Percentiles rank a stretch among this genome's conserved stretches.
Conservation (phyloP, 176 grass and related monocot genomes). For the Microstegium vimineum region DNA sequence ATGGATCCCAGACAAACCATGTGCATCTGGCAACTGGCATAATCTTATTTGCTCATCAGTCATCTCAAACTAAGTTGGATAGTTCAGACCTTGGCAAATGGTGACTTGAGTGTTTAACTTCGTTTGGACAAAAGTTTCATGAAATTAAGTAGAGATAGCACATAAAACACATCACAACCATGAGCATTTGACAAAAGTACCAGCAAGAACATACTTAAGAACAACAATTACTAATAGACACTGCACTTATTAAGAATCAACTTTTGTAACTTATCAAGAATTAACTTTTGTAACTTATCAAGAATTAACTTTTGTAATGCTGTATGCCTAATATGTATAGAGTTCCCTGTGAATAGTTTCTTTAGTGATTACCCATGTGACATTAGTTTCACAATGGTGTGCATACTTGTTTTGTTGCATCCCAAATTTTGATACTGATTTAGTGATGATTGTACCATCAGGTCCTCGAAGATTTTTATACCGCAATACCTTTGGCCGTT, state of each 20-base stretch:
- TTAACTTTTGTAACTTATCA: neutral
- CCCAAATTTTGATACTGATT: constrained; percentile 15
- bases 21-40: constrained; percentile 3
- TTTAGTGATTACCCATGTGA: neutral
- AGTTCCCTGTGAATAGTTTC: neutral
- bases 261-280: constrained; percentile 3
- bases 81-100: neutral
- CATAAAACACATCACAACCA: neutral
- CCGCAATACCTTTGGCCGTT: constrained; percentile 77
- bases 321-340: neutral
- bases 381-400: neutral
- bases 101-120: neutral
- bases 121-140: neutral
- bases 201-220: neutral
- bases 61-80: constrained; percentile 17
- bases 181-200: neutral
- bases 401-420: neutral
- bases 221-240: neutral
- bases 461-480: constrained; percentile 84
- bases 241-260: neutral
- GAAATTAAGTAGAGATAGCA: neutral
- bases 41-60: constrained; percentile 4
- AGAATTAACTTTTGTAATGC: neutral
- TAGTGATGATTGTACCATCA: constrained; percentile 31
- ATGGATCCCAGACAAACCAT: neutral